Conservation (phyloP, 306 rosid genomes). For the Cucurbita ficifolia region DNA sequence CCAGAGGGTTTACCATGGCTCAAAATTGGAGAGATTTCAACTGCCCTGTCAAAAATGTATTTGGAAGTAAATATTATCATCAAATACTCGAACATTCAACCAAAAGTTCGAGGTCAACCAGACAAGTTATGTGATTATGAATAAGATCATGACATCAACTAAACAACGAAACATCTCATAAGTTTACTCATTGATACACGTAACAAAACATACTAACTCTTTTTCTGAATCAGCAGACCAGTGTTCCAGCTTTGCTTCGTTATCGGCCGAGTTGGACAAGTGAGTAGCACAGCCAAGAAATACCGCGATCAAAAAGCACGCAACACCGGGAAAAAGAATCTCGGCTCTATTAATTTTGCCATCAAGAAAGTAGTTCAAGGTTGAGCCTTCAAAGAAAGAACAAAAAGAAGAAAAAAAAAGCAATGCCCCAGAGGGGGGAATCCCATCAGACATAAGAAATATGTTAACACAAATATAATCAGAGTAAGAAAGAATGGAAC, state of each 20-base stretch:
- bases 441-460: too few relatives aligned
- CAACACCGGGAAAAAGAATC: slow-evolving; percentile 86
- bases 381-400: slow-evolving; percentile 41
- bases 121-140: too few relatives aligned
- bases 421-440: neutral
- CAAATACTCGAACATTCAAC: too few relatives aligned
- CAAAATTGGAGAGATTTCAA: neutral
- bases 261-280: slow-evolving; percentile 67
- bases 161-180: neutral
- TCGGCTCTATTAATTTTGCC: slow-evolving; percentile 62
- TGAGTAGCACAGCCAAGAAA: slow-evolving; percentile 73
- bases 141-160: too few relatives aligned
- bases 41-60: neutral
- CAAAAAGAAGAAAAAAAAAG: neutral
- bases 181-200: neutral
- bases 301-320: slow-evolving; percentile 67
- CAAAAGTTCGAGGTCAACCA: too few relatives aligned
- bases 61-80: neutral
- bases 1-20: neutral
- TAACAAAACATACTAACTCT: slow-evolving; percentile 28
- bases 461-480: neutral
- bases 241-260: slow-evolving; percentile 41
- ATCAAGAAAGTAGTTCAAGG: slow-evolving; percentile 75
- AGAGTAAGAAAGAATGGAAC: neutral
- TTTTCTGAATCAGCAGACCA: slow-evolving; percentile 17